These are phyloP conservation scores for Didymella arachidicola DNA, from an alignment of 2,329 filamentous ascomycete genomes.

Conservation along the genomic window DNA sequence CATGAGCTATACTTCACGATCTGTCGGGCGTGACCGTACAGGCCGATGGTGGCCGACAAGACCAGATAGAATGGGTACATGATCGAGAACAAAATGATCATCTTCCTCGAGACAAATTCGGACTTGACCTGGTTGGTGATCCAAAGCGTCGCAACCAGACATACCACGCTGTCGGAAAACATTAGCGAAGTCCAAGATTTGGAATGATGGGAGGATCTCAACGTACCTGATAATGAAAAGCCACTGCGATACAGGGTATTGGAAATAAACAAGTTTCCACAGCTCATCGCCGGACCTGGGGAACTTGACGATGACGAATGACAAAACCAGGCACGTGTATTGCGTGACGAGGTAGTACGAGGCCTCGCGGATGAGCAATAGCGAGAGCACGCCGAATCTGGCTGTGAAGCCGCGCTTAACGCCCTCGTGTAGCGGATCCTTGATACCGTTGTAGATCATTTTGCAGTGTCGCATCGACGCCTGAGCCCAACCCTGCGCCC, in stretches of 20 bases:
- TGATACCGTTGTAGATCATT: conserved; percentile 54
- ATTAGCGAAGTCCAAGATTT: conserved; percentile 22
- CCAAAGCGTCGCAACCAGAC: conserved; percentile 55
- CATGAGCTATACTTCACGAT: conserved; percentile 56
- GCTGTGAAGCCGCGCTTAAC: conserved; percentile 46
- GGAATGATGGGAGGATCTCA: neutral
- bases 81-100: conserved; percentile 55
- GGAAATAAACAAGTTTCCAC: conserved; percentile 56
- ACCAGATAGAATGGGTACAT: conserved; percentile 56
- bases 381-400: conserved; percentile 56
- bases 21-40: conserved; percentile 58
- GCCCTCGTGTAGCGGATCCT: conserved; percentile 37
- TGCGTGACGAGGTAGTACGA: conserved; percentile 60
- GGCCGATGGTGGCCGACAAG: conserved; percentile 55
- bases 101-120: conserved; percentile 54
- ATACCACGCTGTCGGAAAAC: conserved; percentile 47
- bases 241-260: conserved; percentile 59
- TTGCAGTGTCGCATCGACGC: conserved; percentile 55
- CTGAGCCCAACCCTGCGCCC: conserved; percentile 61
- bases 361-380: conserved; percentile 57
- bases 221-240: conserved; percentile 56
- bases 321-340: conserved; percentile 57
- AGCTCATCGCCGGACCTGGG: conserved; percentile 50
- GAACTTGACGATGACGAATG: conserved; percentile 57
- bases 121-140: conserved; percentile 58